Base-by-base conservation (phyloP, 257 asterid species). In the Solanum lycopersicoides region DNA sequence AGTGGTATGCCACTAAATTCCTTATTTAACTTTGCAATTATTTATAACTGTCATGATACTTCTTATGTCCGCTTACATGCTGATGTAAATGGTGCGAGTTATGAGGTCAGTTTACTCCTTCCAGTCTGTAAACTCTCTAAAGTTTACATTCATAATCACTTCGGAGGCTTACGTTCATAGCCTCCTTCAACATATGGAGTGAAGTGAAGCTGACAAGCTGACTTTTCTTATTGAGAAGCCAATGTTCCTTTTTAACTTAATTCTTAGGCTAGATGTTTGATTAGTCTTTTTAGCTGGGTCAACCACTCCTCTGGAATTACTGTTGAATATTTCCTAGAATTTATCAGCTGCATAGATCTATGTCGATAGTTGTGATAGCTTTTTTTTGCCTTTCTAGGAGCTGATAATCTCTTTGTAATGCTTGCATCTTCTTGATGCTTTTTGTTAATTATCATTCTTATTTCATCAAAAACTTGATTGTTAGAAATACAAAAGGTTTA, bases 1-100 rank as follows among this genome's bases (percentile, higher is more conserved):
- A 92, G 90, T 12, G 98, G 99, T 97, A 87, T 90, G 87, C 80
- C 39, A 28, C 63, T 89, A 4, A 68, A 83, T 45, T 88, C 80
- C 59, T n/a, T 30, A 56, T 42, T 47, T 34, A 28, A 71, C 65
- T 8, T 25, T 23, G 85, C 60, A 76, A 88, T 35, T 50, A 35
- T 53, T 84, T 76, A 68, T 39, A 79, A 79, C 66, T 45, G 39
- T 79, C 1, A 13, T 45, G 25, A 66, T 79, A 28, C 14, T 20
- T 28, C 84, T 28, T 15, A 15, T 79, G 84, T 79, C 66, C 18
- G 25, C 45, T 69, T 37, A 39, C 68, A 32, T 86, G 30, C 21
- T 65, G 80, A 1, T 14, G 66, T 66, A 47, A 72, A 69, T 18
- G 30, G 84, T 28, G 65, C 68, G 47, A 47, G 84, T 47, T 79